phyloP scores from a whole-genome alignment of 1,139 yeast species.

The Suhomyces guaymorum region DNA sequence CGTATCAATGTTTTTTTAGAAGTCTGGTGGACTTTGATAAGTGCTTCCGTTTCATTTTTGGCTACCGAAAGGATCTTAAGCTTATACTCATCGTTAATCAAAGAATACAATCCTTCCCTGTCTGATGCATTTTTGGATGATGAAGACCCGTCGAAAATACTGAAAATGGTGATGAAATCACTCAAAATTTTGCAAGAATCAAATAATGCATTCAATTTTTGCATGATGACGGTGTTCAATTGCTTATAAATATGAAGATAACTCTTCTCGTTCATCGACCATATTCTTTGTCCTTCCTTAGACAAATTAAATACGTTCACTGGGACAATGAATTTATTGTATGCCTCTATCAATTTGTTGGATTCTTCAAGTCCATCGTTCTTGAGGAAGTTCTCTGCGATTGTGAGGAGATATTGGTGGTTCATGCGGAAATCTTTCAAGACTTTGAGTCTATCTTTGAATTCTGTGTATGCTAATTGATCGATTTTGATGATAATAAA shows the following conservation, averaged over 20 bases:
- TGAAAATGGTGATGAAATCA: constrained; percentile 33
- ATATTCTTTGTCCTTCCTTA: constrained; percentile 33
- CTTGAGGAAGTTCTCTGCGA: constrained; percentile 31
- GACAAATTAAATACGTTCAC: constrained; percentile 37
- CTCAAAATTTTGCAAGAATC: constrained; percentile 28
- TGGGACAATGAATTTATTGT: constrained; percentile 30
- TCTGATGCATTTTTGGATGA: constrained; percentile 1
- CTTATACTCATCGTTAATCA: constrained; percentile 40
- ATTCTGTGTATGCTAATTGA: constrained; percentile 40
- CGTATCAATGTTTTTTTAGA: constrained; percentile 3
- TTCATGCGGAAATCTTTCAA: constrained; percentile 49
- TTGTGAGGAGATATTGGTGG: constrained; percentile 52
- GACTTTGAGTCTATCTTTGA: constrained; percentile 50
- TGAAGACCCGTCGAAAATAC: constrained; percentile 4
- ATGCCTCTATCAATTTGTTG: constrained; percentile 32
- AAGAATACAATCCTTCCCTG: constrained; percentile 24
- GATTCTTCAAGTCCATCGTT: constrained; percentile 16
- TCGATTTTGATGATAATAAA: constrained; percentile 65
- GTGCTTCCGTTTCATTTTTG: constrained; percentile 28
- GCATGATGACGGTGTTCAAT: constrained; percentile 25
- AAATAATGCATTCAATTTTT: constrained; percentile 29
- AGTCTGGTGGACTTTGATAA: constrained; percentile 12
- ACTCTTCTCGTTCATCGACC: constrained; percentile 33
- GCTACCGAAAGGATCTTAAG: constrained; percentile 35
- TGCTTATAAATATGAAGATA: constrained; percentile 27